Evolutionary conservation across 2,329 filamentous ascomycete genomes (phyloP), one percentile per base, ranked within the genome.

Genomic region (Ambrosiella beaveri): DNA sequence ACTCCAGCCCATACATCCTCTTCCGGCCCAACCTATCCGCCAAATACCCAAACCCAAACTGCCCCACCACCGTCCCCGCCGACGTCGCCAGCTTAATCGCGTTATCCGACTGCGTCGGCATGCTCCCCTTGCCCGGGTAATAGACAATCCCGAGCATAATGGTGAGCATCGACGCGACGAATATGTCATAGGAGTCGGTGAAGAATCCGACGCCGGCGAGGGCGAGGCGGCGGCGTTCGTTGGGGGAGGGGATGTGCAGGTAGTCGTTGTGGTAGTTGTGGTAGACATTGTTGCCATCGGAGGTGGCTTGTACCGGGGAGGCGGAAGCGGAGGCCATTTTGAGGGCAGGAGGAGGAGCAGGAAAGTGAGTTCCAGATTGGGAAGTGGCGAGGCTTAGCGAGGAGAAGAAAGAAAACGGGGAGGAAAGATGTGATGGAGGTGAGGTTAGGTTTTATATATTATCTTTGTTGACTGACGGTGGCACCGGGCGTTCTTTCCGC

Each of bases 151-250:
- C 87, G 55, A 90, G 68, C 84, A 90, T 88, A 62, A 79, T 76
- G 36, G 84, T 86, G 62, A 59, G 45, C 52, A 59, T 59, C 8
- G 57, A 59, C 40, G 57, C 51, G n/a, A 59, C 52, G 85, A 93
- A 93, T 72, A 89, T 87, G 66, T 86, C 83, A 70, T 90, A 91
- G 2, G 85, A 85, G 67, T 91, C 88, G 13, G 87, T 91, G 71
- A 93, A 93, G 79, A 94, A 93, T 64, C 87, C 88, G 62, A 91
- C 84, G 65, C 88, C 87, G 37, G 86, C 86, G 27, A 91, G 82
- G 47, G 87, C 87, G 38, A 88, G 80, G 62, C 86, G 80, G 63
- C 87, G 78, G 58, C 86, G 82, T 75, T 91, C 86, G 63, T 88
- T 88, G 61, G 85, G 80, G 67, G 91, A 85, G 61, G 78, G 73